Evolutionary conservation across 257 asterid genomes (phyloP).

Genomic region (Solanum piurae): DNA sequence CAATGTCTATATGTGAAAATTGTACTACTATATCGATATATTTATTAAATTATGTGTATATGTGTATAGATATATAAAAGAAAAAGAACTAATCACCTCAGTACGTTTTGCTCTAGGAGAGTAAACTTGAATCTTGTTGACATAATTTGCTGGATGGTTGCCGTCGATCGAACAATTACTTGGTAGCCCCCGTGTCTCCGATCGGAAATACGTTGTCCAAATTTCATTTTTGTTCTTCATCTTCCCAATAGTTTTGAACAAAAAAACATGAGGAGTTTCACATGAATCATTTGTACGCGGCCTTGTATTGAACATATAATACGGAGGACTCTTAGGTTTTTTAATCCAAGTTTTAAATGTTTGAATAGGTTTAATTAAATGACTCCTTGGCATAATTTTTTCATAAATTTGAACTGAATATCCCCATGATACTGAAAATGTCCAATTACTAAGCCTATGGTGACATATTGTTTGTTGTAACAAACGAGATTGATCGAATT

Average conservation of each 20-base stretch:
- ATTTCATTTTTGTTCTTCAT: not conserved
- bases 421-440: not conserved
- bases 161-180: not conserved
- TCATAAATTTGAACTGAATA: not conserved
- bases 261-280: not conserved
- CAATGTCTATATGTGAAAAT: too few species aligned
- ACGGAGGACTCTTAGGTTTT: not conserved
- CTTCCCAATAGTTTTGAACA: not conserved
- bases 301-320: not conserved
- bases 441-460: not conserved
- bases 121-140: not conserved
- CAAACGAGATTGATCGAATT: not conserved
- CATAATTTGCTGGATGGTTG: too few species aligned
- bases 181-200: not conserved
- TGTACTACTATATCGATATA: too few species aligned
- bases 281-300: not conserved
- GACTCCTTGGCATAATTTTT: not conserved
- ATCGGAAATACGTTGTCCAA: not conserved
- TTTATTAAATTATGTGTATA: too few species aligned
- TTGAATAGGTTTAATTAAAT: constrained; percentile 24
- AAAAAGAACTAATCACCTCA: not conserved
- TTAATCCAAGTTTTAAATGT: constrained; percentile 30
- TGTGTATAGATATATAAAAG: too few species aligned
- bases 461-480: not conserved
- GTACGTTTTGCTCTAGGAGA: not conserved